These are phyloP conservation scores for Arachnopeziza araneosa DNA, from an alignment of 2,329 filamentous ascomycete genomes.

Conservation along the genomic window DNA sequence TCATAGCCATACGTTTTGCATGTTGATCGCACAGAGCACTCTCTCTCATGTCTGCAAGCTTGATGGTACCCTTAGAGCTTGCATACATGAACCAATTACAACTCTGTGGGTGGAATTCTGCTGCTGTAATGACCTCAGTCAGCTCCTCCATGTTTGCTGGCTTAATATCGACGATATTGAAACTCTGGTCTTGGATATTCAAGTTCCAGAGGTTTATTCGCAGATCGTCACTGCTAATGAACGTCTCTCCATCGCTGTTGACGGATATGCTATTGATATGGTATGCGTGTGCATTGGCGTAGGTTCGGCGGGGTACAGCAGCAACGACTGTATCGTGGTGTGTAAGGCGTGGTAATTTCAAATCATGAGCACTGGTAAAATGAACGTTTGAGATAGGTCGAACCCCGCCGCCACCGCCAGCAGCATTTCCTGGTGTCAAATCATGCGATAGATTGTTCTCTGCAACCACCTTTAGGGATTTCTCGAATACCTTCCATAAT, in stretches of 20 bases:
- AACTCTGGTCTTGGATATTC: conserved; percentile 98
- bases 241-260: conserved; percentile 98
- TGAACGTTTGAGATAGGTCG: conserved; percentile 64
- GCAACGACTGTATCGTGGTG: conserved; percentile 98
- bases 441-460: conserved; percentile 98
- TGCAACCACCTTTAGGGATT: conserved; percentile 96
- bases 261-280: conserved; percentile 99
- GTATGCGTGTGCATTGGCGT: conserved; percentile 97
- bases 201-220: conserved; percentile 98
- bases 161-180: conserved; percentile 99
- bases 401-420: conserved; percentile 70
- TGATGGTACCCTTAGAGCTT: conserved; percentile 98
- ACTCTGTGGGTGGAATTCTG: conserved; percentile 92
- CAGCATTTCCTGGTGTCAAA: conserved; percentile 68
- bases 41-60: conserved; percentile 96
- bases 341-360: conserved; percentile 92
- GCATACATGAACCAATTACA: conserved; percentile 99
- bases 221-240: conserved; percentile 97
- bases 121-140: conserved; percentile 96
- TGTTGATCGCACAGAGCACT: conserved; percentile 94
- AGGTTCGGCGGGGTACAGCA: conserved; percentile 90
- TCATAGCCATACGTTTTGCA: conserved; percentile 65
- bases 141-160: conserved; percentile 99
- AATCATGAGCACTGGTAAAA: conserved; percentile 74
- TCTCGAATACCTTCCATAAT: conserved; percentile 99